phyloP scores from a whole-genome alignment of 2,329 filamentous ascomycete genomes.

The Teratosphaeriaceae sp. region DNA sequence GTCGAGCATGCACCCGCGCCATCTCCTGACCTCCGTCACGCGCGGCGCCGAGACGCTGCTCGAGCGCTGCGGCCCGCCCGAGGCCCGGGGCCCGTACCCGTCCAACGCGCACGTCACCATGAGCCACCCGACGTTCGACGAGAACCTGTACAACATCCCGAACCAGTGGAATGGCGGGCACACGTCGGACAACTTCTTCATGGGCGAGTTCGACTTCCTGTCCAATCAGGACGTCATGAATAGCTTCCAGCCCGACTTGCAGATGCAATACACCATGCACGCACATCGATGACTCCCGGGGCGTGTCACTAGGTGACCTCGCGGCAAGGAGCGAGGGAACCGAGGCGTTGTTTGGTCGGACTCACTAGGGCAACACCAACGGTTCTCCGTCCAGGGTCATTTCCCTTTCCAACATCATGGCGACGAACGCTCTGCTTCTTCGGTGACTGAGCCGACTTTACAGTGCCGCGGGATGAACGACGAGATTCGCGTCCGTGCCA shows the following conservation, averaged over 20 bases:
- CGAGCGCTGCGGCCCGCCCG: constrained; percentile 15
- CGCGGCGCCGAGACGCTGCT: constrained; percentile 22
- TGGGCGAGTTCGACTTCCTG: constrained; percentile 27
- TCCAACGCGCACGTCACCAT: constrained; percentile 24
- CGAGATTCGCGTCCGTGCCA: too few relatives aligned
- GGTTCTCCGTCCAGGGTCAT: too few relatives aligned
- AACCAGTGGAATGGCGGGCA: constrained; percentile 16
- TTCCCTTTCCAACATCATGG: too few relatives aligned
- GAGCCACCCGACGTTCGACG: constrained; percentile 22
- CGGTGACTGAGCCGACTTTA: too few relatives aligned
- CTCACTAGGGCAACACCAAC: too few relatives aligned
- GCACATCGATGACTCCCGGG: too few relatives aligned
- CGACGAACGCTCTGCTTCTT: too few relatives aligned
- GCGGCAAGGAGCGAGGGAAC: too few relatives aligned
- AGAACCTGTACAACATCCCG: constrained; percentile 22
- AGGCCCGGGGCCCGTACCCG: constrained; percentile 14
- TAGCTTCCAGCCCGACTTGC: constrained; percentile 19
- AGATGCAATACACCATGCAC: too few relatives aligned
- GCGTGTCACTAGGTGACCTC: too few relatives aligned
- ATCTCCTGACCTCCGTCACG: constrained; percentile 23
- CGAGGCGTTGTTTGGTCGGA: too few relatives aligned
- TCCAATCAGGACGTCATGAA: constrained; percentile 21
- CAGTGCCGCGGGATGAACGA: too few relatives aligned
- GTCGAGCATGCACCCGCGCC: constrained; percentile 24
- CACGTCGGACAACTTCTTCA: constrained; percentile 24